These are phyloP conservation scores for Colletotrichum cordylinicola DNA, from an alignment of 2,329 filamentous ascomycete genomes.

Conservation along the genomic window DNA sequence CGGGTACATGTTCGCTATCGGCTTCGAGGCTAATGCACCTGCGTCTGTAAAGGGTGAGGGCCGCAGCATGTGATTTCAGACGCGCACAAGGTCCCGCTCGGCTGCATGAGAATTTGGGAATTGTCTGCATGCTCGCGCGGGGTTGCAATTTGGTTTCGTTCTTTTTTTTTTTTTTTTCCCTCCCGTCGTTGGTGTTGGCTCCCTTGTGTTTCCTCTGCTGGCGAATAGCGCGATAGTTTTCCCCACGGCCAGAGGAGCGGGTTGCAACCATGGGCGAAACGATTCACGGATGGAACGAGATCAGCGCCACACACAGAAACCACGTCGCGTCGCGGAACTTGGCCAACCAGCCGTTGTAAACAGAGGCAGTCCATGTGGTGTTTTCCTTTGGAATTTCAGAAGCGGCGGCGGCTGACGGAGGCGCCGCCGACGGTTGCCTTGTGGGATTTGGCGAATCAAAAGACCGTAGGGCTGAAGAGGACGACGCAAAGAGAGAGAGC, in stretches of 20 bases:
- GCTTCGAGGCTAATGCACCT: slow-evolving; percentile 1
- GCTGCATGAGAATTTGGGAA: not conserved
- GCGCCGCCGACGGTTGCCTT: not conserved
- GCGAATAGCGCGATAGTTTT: not conserved
- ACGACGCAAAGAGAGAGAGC: not conserved
- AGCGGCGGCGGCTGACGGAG: not conserved
- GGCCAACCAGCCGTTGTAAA: not conserved
- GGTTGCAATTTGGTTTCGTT: not conserved
- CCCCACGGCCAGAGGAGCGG: not conserved
- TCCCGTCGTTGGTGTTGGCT: not conserved
- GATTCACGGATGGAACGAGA: not conserved
- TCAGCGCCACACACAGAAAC: not conserved
- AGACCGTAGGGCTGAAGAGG: not conserved
- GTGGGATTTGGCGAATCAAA: not conserved
- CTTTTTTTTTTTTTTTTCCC: not conserved
- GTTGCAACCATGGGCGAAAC: not conserved
- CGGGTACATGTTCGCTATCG: slow-evolving; percentile 12
- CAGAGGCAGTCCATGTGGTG: not conserved
- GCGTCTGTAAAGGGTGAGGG: not conserved
- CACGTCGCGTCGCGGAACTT: not conserved
- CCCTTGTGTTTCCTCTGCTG: not conserved
- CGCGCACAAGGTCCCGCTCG: not conserved
- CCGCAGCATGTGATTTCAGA: slow-evolving; percentile 8
- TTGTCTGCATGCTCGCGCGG: not conserved
- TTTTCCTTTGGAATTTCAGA: not conserved